Conservation (phyloP, 257 asterid species). For the Fraxinus pennsylvanica region DNA sequence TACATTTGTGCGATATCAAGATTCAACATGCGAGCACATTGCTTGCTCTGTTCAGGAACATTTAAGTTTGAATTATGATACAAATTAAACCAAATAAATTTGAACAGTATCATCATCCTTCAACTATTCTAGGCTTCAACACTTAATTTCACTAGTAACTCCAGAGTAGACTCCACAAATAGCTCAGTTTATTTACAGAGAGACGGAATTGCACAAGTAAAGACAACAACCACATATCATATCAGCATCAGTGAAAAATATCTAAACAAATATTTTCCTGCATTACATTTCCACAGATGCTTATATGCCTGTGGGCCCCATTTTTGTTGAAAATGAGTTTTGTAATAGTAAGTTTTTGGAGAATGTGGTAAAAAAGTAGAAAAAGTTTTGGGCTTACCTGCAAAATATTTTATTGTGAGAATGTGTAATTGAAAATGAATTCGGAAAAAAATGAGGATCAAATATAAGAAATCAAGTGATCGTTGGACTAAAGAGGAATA, state of each 20-base stretch:
- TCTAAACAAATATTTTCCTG: background rate
- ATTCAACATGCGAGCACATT: background rate
- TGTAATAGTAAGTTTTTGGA: no score
- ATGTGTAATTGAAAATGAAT: no score
- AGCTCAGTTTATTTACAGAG: background rate
- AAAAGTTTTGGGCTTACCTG: no score
- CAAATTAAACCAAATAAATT: background rate
- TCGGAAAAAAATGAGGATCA: no score
- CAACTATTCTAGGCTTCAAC: background rate
- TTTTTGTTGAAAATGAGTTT: no score
- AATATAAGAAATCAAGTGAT: background rate
- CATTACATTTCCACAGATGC: background rate
- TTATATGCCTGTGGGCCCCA: no score
- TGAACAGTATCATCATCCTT: constrained; percentile 8
- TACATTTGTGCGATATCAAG: background rate
- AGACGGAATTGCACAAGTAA: background rate
- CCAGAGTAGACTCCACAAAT: background rate
- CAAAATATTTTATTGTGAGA: no score
- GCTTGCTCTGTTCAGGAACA: background rate
- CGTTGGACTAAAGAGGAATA: background rate
- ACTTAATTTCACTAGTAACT: background rate
- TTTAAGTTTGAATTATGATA: constrained; percentile 15
- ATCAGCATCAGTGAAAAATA: background rate
- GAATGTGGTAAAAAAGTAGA: no score
- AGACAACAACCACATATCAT: background rate